A percentile compares a stretch with the other conserved stretches of the same genome.
Conservation (phyloP, 129 eudicot genomes). For the Logfia minima region DNA sequence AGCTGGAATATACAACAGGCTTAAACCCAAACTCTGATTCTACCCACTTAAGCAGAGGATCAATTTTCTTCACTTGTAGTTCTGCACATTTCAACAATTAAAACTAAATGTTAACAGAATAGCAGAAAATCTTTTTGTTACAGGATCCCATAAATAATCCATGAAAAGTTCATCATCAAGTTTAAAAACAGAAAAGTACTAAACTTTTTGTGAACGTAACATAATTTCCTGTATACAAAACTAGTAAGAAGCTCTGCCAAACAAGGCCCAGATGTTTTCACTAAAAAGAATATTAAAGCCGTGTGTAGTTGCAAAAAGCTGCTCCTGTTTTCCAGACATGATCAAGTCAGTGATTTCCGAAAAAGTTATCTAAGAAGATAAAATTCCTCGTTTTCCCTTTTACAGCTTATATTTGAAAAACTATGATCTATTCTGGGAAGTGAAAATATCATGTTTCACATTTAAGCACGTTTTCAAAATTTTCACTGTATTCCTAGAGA, state of each 20-base stretch:
- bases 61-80: slow-evolving; percentile 77
- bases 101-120: background rate
- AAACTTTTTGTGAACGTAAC: background rate
- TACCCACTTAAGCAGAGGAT: slow-evolving; percentile 79
- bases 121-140: background rate
- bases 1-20: slow-evolving; percentile 69
- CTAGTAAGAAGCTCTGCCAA: background rate
- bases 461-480: too few species aligned
- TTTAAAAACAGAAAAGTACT: background rate
- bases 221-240: background rate
- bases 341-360: too few species aligned
- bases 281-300: too few species aligned
- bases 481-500: too few species aligned
- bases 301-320: too few species aligned
- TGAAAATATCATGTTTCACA: too few species aligned
- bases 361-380: too few species aligned
- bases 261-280: background rate
- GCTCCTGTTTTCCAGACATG: too few species aligned
- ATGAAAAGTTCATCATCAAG: background rate
- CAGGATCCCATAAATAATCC: background rate
- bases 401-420: too few species aligned
- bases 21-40: slow-evolving; percentile 90
- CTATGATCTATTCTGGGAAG: too few species aligned
- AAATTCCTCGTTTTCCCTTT: too few species aligned
- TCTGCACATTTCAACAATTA: slow-evolving; percentile 37